These are phyloP conservation scores for Sideroxylon spinosum DNA, from an alignment of 179 eudicot species.

Conservation along the genomic window DNA sequence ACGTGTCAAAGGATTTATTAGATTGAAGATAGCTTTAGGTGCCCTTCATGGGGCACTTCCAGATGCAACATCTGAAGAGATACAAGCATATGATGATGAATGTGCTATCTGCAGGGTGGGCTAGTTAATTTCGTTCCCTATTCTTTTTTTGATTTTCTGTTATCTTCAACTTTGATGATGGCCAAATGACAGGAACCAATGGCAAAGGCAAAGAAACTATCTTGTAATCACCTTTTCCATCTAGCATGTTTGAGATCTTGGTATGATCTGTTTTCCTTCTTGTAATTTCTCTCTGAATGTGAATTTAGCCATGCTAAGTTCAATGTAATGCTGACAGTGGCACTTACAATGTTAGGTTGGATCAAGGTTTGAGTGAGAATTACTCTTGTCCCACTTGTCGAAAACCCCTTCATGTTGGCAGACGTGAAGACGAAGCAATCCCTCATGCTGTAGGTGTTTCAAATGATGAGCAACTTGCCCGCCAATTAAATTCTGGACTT, in stretches of 20 bases:
- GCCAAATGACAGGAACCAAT: constrained; percentile 77
- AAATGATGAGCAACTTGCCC: constrained; percentile 92
- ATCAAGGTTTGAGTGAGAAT: constrained; percentile 75
- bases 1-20: constrained; percentile 71
- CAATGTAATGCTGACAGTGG: constrained; percentile 8
- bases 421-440: constrained; percentile 48
- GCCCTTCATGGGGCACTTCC: constrained; percentile 97
- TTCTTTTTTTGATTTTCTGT: constrained; percentile 11
- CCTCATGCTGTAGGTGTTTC: constrained; percentile 47
- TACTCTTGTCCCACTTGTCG: constrained; percentile 98
- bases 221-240: constrained; percentile 95
- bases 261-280: constrained; percentile 31
- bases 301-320: background rate
- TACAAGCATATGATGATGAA: constrained; percentile 83
- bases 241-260: constrained; percentile 95
- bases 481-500: constrained; percentile 69
- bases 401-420: constrained; percentile 80
- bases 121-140: constrained; percentile 4
- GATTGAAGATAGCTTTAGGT: constrained; percentile 71
- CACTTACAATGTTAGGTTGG: constrained; percentile 57
- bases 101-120: constrained; percentile 97
- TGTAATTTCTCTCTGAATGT: background rate
- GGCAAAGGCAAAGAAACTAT: constrained; percentile 94
- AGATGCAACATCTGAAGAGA: constrained; percentile 90
- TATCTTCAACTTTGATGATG: constrained; percentile 12